A percentile compares a stretch with the other conserved stretches of the same genome.
phyloP scores from a whole-genome alignment of 2,329 filamentous ascomycete species.

The Hypoxylon sp. region DNA sequence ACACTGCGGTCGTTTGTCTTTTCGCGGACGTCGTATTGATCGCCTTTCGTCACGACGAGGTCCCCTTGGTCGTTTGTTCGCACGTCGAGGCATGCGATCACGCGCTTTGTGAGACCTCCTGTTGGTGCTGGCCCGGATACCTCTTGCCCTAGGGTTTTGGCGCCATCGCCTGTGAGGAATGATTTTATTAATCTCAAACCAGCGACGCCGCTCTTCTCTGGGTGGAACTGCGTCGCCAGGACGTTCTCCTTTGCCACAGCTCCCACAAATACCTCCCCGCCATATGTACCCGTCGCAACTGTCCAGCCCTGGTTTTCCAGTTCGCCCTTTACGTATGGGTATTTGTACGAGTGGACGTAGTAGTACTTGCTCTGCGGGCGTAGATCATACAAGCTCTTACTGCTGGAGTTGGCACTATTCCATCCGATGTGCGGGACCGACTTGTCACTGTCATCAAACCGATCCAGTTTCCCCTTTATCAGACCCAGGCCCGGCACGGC shows the following conservation, averaged over 20 bases:
- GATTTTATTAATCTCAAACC: slow-evolving; percentile 87
- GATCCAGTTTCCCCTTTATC: slow-evolving; percentile 78
- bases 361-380: slow-evolving; percentile 93
- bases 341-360: slow-evolving; percentile 96
- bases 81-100: slow-evolving; percentile 97
- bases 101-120: slow-evolving; percentile 87
- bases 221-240: slow-evolving; percentile 95
- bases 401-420: slow-evolving; percentile 85
- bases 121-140: slow-evolving; percentile 51
- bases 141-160: slow-evolving; percentile 63
- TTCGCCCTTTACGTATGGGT: slow-evolving; percentile 78
- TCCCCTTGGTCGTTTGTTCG: slow-evolving; percentile 94
- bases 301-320: slow-evolving; percentile 89
- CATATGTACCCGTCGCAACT: slow-evolving; percentile 92
- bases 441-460: slow-evolving; percentile 84
- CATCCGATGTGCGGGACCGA: slow-evolving; percentile 99
- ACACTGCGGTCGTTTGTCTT: slow-evolving; percentile 79
- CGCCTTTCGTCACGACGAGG: slow-evolving; percentile 96
- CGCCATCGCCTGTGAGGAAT: slow-evolving; percentile 82
- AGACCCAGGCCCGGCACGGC: slow-evolving; percentile 80
- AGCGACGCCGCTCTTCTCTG: slow-evolving; percentile 94
- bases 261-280: slow-evolving; percentile 89
- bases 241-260: slow-evolving; percentile 89
- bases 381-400: slow-evolving; percentile 79
- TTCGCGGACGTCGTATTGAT: slow-evolving; percentile 98